Conservation (phyloP, 2,329 filamentous ascomycete genomes). For the Beauveria rudraprayagi region DNA sequence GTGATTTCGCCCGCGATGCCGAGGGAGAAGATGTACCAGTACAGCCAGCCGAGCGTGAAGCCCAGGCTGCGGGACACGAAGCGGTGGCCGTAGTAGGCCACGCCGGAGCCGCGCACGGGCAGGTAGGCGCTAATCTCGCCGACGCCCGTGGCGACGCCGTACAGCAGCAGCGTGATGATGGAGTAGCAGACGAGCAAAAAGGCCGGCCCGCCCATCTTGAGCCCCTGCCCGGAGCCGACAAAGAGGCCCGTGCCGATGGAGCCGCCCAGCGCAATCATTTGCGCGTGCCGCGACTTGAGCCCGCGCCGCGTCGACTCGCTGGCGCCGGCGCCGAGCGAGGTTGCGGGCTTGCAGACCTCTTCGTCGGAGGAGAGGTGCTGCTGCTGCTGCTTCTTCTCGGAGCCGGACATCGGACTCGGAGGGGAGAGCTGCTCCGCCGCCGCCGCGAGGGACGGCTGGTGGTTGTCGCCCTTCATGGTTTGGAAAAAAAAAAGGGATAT, state of each 20-base stretch:
- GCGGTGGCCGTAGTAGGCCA: slow-evolving; percentile 19
- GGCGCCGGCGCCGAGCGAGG: neutral
- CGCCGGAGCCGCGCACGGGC: slow-evolving; percentile 15
- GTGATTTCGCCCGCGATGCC: slow-evolving; percentile 15
- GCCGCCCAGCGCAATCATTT: slow-evolving; percentile 36
- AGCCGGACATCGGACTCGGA: neutral
- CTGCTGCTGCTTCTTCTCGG: neutral
- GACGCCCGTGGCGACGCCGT: slow-evolving; percentile 41
- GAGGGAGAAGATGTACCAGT: slow-evolving; percentile 29
- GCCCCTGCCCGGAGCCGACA: slow-evolving; percentile 45
- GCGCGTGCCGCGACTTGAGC: slow-evolving; percentile 38
- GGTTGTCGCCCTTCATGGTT: neutral
- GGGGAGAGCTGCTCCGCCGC: neutral
- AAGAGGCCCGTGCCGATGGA: slow-evolving; percentile 25
- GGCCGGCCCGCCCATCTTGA: slow-evolving; percentile 31
- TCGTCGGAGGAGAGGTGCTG: neutral
- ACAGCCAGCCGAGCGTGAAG: slow-evolving; percentile 35
- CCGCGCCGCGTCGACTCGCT: slow-evolving; percentile 10
- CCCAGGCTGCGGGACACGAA: slow-evolving; percentile 22
- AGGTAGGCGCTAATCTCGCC: slow-evolving; percentile 25
- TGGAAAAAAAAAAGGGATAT: neutral
- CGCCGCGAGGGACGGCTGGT: neutral
- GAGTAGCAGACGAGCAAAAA: slow-evolving; percentile 37
- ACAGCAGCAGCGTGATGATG: slow-evolving; percentile 46
- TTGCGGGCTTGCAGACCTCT: neutral